Base-by-base conservation (phyloP, 306 rosid genomes). In the Senna tora region DNA sequence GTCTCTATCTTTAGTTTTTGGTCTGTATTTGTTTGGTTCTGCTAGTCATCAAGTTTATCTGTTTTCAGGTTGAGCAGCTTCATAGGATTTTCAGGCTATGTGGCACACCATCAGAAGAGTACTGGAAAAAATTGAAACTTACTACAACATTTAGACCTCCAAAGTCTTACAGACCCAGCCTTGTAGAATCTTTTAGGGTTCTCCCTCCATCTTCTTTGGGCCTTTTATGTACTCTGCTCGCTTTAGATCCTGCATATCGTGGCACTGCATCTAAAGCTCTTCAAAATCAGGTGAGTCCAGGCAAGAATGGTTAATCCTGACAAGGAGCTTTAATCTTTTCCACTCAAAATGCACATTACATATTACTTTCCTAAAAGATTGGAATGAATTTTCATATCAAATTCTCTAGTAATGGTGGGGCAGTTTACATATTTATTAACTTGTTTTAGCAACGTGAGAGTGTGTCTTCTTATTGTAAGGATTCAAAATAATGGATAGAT, bases 41-140 rank as follows among this genome's bases (percentile, higher is more conserved):
- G 56, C 68, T 62, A 74, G 60, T 47, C 75, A 60, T 38, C 32
- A 68, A 67, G 8, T 74, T 73, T 45, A 16, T 57, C 15, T 75
- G 61, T 61, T 68, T 80, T 80, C 80, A 93, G 98, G 96, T 93
- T 75, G 98, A 93, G 84, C 98, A 93, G 73, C 82, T 89, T 68
- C 94, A 93, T 83, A 80, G 71, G 84, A 87, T 93, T 63, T 93
- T 87, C 84, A 86, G 86, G 82, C 79, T 93, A 57, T 91, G 97
- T 46, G 98, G 98, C 64, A 87, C 97, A 28, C 98, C 98, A 39
- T 89, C 97, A 10, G 97, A 87, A 75, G 97, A 87, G 61, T 91
- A 90, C 73, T 93, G 97, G 96, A 89, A 73, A 79, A 89, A 84
- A 43, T 77, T 88, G 75, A 86, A 80, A 71, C 84, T 84, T 17